A percentile compares a stretch with the other conserved stretches of the same genome.
phyloP scores from a whole-genome alignment of 768 basidiomycete species.

The Agrocybe pediades region DNA sequence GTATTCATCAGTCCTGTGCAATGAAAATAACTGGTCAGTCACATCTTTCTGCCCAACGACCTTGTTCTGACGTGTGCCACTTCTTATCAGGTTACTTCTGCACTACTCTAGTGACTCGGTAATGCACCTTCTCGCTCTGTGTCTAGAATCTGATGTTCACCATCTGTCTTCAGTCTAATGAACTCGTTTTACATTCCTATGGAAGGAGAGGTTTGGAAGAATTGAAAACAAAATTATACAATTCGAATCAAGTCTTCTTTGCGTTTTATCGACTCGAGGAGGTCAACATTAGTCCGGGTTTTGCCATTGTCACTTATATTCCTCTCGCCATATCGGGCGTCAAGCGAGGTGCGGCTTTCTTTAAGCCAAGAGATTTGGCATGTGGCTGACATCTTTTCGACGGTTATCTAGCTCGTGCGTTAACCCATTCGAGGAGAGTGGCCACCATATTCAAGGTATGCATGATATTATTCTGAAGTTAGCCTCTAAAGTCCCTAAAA shows the following conservation, averaged over 20 bases:
- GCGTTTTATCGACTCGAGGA: slow-evolving; percentile 51
- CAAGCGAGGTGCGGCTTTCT: slow-evolving; percentile 23
- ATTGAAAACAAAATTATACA: slow-evolving; percentile 44
- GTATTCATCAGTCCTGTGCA: slow-evolving; percentile 29
- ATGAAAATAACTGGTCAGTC: slow-evolving; percentile 29
- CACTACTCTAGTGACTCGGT: slow-evolving; percentile 29
- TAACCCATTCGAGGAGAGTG: slow-evolving; percentile 50
- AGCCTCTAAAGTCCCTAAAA: too few relatives aligned
- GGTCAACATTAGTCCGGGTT: slow-evolving; percentile 34
- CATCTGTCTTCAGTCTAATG: slow-evolving; percentile 32
- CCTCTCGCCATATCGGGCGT: slow-evolving; percentile 41
- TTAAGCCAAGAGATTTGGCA: not conserved
- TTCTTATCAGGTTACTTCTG: slow-evolving; percentile 23
- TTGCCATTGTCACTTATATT: slow-evolving; percentile 46
- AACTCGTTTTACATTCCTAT: slow-evolving; percentile 39
- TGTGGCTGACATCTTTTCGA: slow-evolving; percentile 5
- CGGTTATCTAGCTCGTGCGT: slow-evolving; percentile 38
- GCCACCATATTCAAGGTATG: slow-evolving; percentile 47
- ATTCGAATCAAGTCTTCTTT: slow-evolving; percentile 40
- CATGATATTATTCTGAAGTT: slow-evolving; percentile 12
- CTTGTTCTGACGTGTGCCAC: slow-evolving; percentile 2
- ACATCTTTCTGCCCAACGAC: not conserved
- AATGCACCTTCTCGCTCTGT: slow-evolving; percentile 7
- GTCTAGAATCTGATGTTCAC: slow-evolving; percentile 2
- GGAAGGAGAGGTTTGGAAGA: slow-evolving; percentile 46